Evolutionary conservation across 2,329 filamentous ascomycete genomes (phyloP).

Genomic region (Colletotrichum sublineola): DNA sequence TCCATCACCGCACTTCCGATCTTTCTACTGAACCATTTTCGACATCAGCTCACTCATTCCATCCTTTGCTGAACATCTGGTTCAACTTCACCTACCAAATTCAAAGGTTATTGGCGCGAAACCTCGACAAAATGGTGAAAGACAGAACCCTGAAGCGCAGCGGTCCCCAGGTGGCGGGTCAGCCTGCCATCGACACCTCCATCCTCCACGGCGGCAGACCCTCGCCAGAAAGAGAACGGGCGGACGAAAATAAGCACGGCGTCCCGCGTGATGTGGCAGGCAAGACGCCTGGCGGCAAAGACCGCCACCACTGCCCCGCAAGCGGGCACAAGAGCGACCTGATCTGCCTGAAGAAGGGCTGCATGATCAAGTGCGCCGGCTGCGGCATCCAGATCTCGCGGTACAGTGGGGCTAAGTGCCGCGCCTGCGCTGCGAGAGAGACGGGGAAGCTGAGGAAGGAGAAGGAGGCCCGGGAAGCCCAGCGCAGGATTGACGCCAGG

Average conservation of each 20-base stretch:
- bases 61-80: neutral
- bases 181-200: neutral
- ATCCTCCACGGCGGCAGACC: neutral
- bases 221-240: neutral
- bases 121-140: neutral
- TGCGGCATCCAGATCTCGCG: slow-evolving; percentile 9
- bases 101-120: neutral
- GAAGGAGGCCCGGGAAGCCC: neutral
- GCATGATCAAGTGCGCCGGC: neutral
- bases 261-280: neutral
- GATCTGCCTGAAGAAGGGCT: slow-evolving; percentile 3
- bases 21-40: neutral
- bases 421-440: neutral
- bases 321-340: neutral
- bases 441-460: neutral
- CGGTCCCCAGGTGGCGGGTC: neutral
- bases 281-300: slow-evolving; percentile 16
- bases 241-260: neutral
- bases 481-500: neutral
- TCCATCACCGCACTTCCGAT: neutral
- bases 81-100: neutral
- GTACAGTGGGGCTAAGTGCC: neutral
- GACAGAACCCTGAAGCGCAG: neutral
- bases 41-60: neutral
- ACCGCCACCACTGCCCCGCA: slow-evolving; percentile 21